Conservation (phyloP, 2,329 filamentous ascomycete genomes). For the Rhexocercosporidium sp. region DNA sequence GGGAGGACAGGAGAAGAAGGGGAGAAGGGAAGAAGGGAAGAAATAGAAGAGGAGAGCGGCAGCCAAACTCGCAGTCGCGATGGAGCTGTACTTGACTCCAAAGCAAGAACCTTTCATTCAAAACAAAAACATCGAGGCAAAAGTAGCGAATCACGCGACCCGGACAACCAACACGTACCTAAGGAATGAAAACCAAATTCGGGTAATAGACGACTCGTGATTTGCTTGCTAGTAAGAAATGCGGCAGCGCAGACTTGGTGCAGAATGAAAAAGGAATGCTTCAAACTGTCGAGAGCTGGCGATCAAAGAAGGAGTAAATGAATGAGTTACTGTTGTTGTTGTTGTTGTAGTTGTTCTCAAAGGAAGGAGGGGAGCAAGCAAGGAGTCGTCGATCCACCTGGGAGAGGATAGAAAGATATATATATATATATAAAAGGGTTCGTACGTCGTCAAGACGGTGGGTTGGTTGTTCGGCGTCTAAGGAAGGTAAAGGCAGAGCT, state of each 20-base stretch:
- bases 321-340: not conserved
- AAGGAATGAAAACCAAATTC: conserved; percentile 3
- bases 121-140: too few species aligned
- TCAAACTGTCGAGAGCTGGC: conserved; percentile 8
- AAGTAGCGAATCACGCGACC: not conserved
- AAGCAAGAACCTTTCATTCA: not conserved
- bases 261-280: conserved; percentile 16
- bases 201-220: conserved; percentile 1
- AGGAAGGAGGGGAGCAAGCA: not conserved
- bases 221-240: conserved; percentile 10
- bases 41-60: not conserved
- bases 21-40: not conserved
- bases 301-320: conserved; percentile 8
- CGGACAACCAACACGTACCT: not conserved
- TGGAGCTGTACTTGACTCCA: not conserved
- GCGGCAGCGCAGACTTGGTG: conserved; percentile 1
- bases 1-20: not conserved
- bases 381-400: conserved; percentile 14
- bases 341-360: not conserved
- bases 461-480: conserved; percentile 4
- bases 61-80: not conserved
- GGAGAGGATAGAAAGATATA: conserved; percentile 6
- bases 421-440: not conserved
- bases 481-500: conserved; percentile 5
- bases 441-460: conserved; percentile 22